Evolutionary conservation across 768 basidiomycete genomes (phyloP), one percentile per base, ranked within the genome.

Genomic region (Infundibulicybe gibba): DNA sequence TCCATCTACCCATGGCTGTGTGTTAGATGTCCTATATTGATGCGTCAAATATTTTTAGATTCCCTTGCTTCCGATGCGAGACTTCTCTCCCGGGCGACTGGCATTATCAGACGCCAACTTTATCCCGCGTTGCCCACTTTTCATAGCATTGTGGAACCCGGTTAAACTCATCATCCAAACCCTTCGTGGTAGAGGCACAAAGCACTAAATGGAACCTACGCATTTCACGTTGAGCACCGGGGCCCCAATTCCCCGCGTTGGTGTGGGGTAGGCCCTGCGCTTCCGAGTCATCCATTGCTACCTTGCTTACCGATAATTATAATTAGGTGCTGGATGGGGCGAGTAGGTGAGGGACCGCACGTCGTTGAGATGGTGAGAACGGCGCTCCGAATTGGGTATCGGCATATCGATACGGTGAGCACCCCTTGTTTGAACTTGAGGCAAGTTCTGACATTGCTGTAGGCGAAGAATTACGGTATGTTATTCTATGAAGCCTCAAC

Each of bases 371-470:
- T 60, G 59, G 48, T 58, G 3, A 51, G 45, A 40, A 46, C 32
- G 16, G 64, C 62, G 10, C 47, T 66, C 31, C 42, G 47, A 9
- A 34, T 64, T 15, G 67, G 65, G 11, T 67, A 69, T 48, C 59
- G 67, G 17, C 67, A 68, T 45, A 57, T 68, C 10, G 68, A 69
- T 44, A 68, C 68, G 31, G 65, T 58, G 44, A 43, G 50, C 44
- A 30, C 6, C 32, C 39, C 32, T 31, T 13, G 15, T 14, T 9
- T 25, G 8, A 3, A 25, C 25, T 25, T 25, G 25, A 8, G 3
- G 25, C 25, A 25, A 25, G 25, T 25, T 25, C 25, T 25, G n/a
- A 11, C 32, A 15, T 11, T 38, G 25, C 16, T 32, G 25, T 17
- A 55, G 54, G 54, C 54, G 20, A 33, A 47, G 17, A 50, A 47